Evolutionary conservation across 352 stramenopile species (phyloP), one percentile per base, ranked within the genome.

Genomic region (Hyaloperonospora brassicae): DNA sequence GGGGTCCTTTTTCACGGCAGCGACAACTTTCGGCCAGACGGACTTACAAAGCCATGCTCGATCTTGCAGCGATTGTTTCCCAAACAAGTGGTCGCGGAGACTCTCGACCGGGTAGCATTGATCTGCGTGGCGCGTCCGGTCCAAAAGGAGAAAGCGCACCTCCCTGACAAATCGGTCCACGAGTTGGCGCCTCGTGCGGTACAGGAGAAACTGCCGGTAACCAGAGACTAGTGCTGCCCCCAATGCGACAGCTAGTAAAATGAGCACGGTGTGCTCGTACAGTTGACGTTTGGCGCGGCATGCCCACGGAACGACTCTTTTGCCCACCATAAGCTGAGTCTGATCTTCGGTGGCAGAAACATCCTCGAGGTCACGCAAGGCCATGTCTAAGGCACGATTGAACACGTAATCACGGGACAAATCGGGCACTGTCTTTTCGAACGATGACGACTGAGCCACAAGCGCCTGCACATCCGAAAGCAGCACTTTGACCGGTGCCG

Each of bases 161-260:
- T 89, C 78, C 50, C 84, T 86, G 23, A 86, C 70, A 22, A 86
- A 73, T 0, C 78, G 73, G 52, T 86, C 76, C 6, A 83, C 59
- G 5, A 89, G 52, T 45, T 70, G 57, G 5, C 66, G 66, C 56
- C 84, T 66, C 17, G 68, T 70, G 17, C 72, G 73, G 23, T 66
- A 68, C n/a, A 84, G 35, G 13, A 66, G 46, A 25, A 71, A 69
- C 9, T 69, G 61, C 23, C 66, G 55, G 31, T 80, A 79, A 1
- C 57, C 38, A 44, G 70, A 66, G 5, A 60, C 57, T 10, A 74
- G 24, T 5, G 70, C 14, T 21, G 67, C 69, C 0, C 45, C 55
- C 12, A 79, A 34, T 4, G 61, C 47, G 2, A 84, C 55, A 23
- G 70, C 66, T 5, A 71, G 27, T 5, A 41, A 54, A 30, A 87